Conservation (phyloP, 768 basidiomycete genomes). For the Mycena olivaceomarginata region DNA sequence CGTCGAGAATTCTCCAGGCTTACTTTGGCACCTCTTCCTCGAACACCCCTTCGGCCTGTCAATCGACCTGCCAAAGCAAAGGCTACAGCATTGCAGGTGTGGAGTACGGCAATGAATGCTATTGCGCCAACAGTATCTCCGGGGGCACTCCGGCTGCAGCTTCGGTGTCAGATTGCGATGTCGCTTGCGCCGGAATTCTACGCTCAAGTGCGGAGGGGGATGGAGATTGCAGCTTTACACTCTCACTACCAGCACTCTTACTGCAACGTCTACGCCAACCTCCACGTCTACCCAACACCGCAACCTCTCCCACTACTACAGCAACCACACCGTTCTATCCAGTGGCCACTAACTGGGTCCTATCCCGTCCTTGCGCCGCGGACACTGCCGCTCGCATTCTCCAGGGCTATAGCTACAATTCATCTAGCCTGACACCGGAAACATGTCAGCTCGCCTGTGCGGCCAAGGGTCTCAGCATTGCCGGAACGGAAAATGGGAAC, state of each 20-base stretch:
- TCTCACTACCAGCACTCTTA: not conserved
- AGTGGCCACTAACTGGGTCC: not conserved
- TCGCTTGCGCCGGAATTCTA: not conserved
- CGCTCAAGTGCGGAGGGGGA: not conserved
- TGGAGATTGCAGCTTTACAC: conserved; percentile 14
- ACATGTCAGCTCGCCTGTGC: conserved; percentile 34
- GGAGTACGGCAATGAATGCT: conserved; percentile 56
- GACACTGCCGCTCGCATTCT: conserved; percentile 33
- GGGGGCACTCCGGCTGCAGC: not conserved
- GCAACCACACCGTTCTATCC: not conserved
- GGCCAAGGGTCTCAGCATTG: conserved; percentile 6
- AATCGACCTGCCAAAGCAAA: conserved; percentile 48
- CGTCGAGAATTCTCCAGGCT: conserved; percentile 46
- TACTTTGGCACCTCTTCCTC: conserved; percentile 40
- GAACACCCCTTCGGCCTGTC: conserved; percentile 54
- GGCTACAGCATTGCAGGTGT: conserved; percentile 52
- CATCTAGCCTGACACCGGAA: conserved; percentile 25
- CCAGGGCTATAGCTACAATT: conserved; percentile 23
- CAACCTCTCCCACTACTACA: not conserved
- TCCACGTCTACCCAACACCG: not conserved
- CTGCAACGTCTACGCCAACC: not conserved
- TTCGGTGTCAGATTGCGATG: conserved; percentile 4
- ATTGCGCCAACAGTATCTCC: too few relatives aligned
- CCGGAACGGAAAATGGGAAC: conserved; percentile 33
- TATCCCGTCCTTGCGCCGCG: conserved; percentile 33